Evolutionary conservation across 2,329 filamentous ascomycete genomes (phyloP).

Genomic region (Neurospora sp.): DNA sequence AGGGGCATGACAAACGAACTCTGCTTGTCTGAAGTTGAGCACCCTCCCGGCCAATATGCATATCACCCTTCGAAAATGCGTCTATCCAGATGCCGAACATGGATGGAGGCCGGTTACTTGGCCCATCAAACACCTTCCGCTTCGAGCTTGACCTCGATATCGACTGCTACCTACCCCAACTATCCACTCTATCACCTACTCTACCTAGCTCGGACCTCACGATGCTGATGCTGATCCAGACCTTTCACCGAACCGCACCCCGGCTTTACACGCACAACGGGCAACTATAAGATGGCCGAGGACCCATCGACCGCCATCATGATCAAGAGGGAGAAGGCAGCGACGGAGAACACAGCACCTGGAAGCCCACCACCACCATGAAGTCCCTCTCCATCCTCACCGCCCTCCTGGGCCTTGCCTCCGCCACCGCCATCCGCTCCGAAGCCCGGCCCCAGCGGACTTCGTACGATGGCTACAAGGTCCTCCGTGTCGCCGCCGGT

Average conservation of each 20-base stretch:
- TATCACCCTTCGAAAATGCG: background rate
- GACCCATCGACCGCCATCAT: background rate
- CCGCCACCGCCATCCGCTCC: conserved; percentile 8
- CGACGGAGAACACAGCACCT: background rate
- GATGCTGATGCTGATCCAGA: background rate
- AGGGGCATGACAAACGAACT: background rate
- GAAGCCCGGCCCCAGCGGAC: conserved; percentile 12
- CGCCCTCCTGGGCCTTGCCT: conserved; percentile 10
- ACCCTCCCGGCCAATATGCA: background rate
- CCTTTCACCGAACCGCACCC: background rate
- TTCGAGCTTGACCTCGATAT: background rate
- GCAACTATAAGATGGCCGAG: background rate
- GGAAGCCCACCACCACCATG: conserved; percentile 7
- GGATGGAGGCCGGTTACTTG: background rate
- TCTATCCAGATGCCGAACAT: background rate
- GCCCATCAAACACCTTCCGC: background rate
- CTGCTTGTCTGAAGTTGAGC: background rate
- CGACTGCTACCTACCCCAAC: background rate
- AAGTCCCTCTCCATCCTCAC: conserved; percentile 8
- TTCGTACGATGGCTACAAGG: conserved; percentile 35
- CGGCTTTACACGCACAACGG: background rate
- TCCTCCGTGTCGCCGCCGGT: conserved; percentile 31
- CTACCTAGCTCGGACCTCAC: background rate
- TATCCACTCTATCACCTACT: background rate
- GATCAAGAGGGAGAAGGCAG: background rate